Evolutionary conservation across 2,329 filamentous ascomycete species (phyloP).

Genomic region (Dactylellina leptospora): DNA sequence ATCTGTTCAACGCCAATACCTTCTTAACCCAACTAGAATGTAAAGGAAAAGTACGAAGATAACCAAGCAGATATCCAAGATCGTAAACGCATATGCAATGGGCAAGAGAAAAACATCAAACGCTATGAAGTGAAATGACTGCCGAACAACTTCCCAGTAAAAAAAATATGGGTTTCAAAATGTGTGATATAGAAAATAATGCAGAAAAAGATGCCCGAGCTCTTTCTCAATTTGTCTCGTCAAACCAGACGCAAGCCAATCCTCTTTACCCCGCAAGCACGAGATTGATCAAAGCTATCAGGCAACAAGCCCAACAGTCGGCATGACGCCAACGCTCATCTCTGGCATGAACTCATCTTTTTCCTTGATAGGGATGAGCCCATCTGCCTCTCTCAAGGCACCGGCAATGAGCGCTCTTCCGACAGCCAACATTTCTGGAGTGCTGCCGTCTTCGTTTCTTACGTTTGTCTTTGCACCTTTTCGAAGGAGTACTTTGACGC

Average conservation of each 20-base stretch:
- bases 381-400: slow-evolving; percentile 35
- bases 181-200: neutral
- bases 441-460: slow-evolving; percentile 36
- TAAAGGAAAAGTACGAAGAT: neutral
- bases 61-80: neutral
- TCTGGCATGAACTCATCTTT: slow-evolving; percentile 49
- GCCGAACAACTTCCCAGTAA: slow-evolving; percentile 8
- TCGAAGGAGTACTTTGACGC: slow-evolving; percentile 41
- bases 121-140: neutral
- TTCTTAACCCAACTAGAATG: neutral
- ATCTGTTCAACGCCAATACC: slow-evolving; percentile 6
- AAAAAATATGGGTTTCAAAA: neutral
- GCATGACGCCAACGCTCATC: slow-evolving; percentile 51
- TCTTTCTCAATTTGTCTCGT: slow-evolving; percentile 40
- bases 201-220: slow-evolving; percentile 11
- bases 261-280: slow-evolving; percentile 24
- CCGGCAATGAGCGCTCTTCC: slow-evolving; percentile 30
- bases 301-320: slow-evolving; percentile 25
- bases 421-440: slow-evolving; percentile 45
- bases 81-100: neutral
- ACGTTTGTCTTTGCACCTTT: slow-evolving; percentile 41
- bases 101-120: neutral
- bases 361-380: slow-evolving; percentile 36
- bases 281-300: slow-evolving; percentile 10
- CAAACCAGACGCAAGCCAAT: slow-evolving; percentile 31